These are phyloP conservation scores for Astrothelium macrocarpum DNA, from an alignment of 495 filamentous ascomycete genomes.

Conservation along the genomic window DNA sequence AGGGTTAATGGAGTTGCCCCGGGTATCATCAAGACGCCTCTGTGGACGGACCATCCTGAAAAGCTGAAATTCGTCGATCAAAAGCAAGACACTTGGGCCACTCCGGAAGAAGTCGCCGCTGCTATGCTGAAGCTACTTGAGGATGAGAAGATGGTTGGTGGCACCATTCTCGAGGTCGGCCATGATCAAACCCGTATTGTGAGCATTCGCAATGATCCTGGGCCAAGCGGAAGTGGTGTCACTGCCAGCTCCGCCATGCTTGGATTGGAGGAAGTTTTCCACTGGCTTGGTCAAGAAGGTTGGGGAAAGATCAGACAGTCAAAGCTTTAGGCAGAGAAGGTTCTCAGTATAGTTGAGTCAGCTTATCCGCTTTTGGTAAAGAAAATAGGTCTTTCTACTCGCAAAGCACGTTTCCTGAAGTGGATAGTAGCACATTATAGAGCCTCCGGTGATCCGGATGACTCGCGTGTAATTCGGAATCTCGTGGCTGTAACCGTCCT, in stretches of 20 bases:
- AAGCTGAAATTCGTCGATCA: constrained; percentile 49
- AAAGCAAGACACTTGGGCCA: constrained; percentile 48
- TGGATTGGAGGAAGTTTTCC: constrained; percentile 39
- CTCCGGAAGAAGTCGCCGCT: constrained; percentile 53
- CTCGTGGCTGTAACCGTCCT: too few relatives aligned
- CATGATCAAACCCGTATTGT: constrained; percentile 46
- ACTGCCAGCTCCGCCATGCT: constrained; percentile 36
- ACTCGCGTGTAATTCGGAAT: too few relatives aligned
- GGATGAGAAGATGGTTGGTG: constrained; percentile 33
- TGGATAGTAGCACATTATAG: too few relatives aligned
- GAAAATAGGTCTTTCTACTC: neutral
- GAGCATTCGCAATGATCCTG: constrained; percentile 46
- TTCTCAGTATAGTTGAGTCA: neutral
- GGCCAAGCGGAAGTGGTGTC: constrained; percentile 42
- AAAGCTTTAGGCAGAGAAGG: neutral
- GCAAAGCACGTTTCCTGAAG: too few relatives aligned
- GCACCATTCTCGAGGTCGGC: constrained; percentile 50
- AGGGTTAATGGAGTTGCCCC: constrained; percentile 58
- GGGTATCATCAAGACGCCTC: constrained; percentile 54
- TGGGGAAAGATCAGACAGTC: constrained; percentile 30
- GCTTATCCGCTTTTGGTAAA: neutral
- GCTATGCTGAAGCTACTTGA: constrained; percentile 54
- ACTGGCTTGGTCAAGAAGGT: constrained; percentile 34
- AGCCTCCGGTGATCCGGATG: too few relatives aligned
- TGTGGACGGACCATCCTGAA: constrained; percentile 62